Evolutionary conservation across 2,329 filamentous ascomycete genomes (phyloP), one percentile per base, ranked within the genome.

Genomic region (Anthostomella pinea): DNA sequence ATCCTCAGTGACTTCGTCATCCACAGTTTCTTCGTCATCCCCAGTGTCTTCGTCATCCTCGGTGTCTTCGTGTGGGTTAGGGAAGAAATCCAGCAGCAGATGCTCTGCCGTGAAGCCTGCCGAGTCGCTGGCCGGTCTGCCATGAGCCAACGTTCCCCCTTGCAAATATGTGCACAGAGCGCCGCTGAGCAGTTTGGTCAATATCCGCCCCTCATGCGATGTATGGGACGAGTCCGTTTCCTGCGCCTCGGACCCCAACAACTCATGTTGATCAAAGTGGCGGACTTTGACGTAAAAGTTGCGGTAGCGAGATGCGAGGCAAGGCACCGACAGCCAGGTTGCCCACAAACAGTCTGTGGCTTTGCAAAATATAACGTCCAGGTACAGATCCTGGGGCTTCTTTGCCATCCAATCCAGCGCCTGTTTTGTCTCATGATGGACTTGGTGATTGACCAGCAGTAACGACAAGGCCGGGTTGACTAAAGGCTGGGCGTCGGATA

Each of bases 271-370:
- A 14, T 14, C 16, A 18, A 30, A 30, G 19, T 8, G n/a, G n/a
- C 30, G 18, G 11, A 32, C 3, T 6, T 21, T 18, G 18, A 32
- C 20, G n/a, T 32, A 19, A 9, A 32, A 21, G 5, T 18, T 32
- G 13, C 19, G 19, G n/a, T 32, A 32, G 20, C 30, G 30, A 8
- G 30, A 16, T 7, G n/a, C 30, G 13, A 32, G 18, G 14, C 11
- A 22, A 21, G 30, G 30, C 9, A 32, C 17, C 20, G 20, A 22
- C n/a, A 32, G 30, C 30, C 30, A 32, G 21, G 30, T 32, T n/a
- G 30, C 13, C 19, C 30, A 22, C 3, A 22, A n/a, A n/a, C 18
- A 23, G 20, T 22, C 18, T n/a, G n/a, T n/a, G n/a, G n/a, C n/a
- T n/a, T n/a, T n/a, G n/a, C n/a, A n/a, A n/a, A n/a, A n/a, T n/a